Conservation (phyloP, 2,329 filamentous ascomycete species). For the Fusarium succisae region DNA sequence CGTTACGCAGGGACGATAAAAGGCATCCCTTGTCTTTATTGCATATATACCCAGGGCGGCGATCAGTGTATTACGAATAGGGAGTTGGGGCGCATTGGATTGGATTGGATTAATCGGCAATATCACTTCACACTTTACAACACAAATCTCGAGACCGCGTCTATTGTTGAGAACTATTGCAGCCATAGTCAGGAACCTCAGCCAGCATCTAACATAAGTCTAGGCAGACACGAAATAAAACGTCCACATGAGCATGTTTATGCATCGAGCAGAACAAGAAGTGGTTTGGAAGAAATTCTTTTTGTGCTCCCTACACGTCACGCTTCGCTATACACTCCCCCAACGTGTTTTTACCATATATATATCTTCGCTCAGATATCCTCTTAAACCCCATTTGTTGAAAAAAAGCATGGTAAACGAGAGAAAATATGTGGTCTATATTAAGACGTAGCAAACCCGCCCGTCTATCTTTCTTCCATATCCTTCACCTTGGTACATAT, state of each 20-base stretch:
- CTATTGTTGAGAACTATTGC: constrained; percentile 35
- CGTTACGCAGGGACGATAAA: constrained; percentile 48
- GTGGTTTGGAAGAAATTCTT: not conserved
- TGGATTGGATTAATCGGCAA: constrained; percentile 1
- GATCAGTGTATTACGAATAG: constrained; percentile 3
- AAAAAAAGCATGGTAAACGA: constrained; percentile 27
- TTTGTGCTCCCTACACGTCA: constrained; percentile 17
- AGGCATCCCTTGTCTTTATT: not conserved
- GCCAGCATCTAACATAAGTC: constrained; percentile 19
- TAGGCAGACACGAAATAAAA: constrained; percentile 4
- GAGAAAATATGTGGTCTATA: constrained; percentile 37
- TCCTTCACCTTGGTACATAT: constrained; percentile 1
- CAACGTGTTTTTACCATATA: constrained; percentile 23
- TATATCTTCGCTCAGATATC: constrained; percentile 17
- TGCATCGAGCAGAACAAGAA: not conserved
- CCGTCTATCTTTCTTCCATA: constrained; percentile 28
- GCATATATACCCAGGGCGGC: constrained; percentile 30
- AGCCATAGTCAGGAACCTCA: constrained; percentile 26
- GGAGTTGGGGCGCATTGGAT: constrained; percentile 21
- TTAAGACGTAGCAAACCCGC: constrained; percentile 28
- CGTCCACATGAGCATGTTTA: not conserved
- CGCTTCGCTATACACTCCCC: constrained; percentile 17
- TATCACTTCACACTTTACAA: not conserved
- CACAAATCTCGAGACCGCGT: constrained; percentile 10
- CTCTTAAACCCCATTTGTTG: constrained; percentile 15